Evolutionary conservation across 192 early-diverging fungal genomes (phyloP), one percentile per base, ranked within the genome.

Genomic region (Gigaspora rosea): DNA sequence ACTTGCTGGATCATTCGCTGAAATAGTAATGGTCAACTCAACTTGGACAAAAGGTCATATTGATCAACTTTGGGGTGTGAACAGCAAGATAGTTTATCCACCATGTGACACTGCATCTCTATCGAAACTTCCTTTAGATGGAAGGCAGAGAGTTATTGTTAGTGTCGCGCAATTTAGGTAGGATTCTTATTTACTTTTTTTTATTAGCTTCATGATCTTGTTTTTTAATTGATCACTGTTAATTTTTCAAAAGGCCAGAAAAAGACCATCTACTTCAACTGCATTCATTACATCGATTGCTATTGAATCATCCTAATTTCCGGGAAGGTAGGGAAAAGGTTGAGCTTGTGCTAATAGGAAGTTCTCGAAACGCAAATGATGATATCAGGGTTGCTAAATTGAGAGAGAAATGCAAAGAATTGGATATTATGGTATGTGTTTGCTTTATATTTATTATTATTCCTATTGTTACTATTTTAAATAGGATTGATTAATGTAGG

Each of bases 41-140:
- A 89, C 93, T 2, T 99, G 98, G 98, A 99, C 98, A 18, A 87
- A 91, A 52, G 87, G 80, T 54, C 98, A 99, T 76, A 95, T 99
- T 63, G 91, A 94, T 74, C 67, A 85, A n/a, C 79, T 98, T 9
- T 99, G 95, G 91, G 79, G 82, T 0, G 86, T 88, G 12, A 85
- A 92, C 11, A 91, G 94, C 5, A 76, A 78, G 11, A 86, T 95
- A 2, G 90, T 98, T 1, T 98, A 97, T 82, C 98, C 98, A 22
- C 97, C 98, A 20, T 99, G 97, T 83, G 93, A 97, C 78, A 95
- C 94, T 0, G 76, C 84, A 1, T 81, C 85, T 0, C 82, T 99
- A 50, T 78, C 78, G 3, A 78, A 77, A 36, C 86, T 93, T 50
- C 74, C 90, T 3, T 76, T 97, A 8, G 61, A 58, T 0, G 63